Conservation (phyloP, 106 monocot species). For the Dendrobium catenatum region DNA sequence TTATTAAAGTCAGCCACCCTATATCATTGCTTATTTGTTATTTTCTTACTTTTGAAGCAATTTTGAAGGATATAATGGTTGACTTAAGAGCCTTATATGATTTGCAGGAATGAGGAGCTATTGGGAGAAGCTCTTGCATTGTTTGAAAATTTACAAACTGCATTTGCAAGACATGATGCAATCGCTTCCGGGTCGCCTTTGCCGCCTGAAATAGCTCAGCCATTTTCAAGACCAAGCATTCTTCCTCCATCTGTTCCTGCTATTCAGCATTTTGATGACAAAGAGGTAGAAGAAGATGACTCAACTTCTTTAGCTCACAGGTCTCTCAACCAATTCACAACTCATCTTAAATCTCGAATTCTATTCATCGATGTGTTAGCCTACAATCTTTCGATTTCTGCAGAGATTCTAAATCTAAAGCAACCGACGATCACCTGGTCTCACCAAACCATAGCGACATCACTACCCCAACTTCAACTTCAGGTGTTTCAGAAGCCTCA, state of each 20-base stretch:
- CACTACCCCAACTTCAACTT: neutral
- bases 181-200: conserved; percentile 59
- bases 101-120: conserved; percentile 74
- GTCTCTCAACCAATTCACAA: conserved; percentile 4
- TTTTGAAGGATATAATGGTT: conserved; percentile 2
- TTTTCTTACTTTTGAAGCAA: neutral
- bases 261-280: conserved; percentile 18
- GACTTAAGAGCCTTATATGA: neutral
- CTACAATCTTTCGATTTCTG: conserved; percentile 3
- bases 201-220: conserved; percentile 24
- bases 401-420: conserved; percentile 53
- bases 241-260: conserved; percentile 7
- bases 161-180: conserved; percentile 60
- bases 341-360: neutral
- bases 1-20: no score
- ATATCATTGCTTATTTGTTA: neutral
- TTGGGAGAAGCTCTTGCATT: conserved; percentile 62
- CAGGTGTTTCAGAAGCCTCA: conserved; percentile 20
- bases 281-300: conserved; percentile 52
- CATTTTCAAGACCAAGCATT: conserved; percentile 14
- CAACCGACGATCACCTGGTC: conserved; percentile 11
- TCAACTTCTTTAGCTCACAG: conserved; percentile 57
- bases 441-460: conserved; percentile 7
- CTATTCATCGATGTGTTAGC: neutral
- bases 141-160: conserved; percentile 67